phyloP scores from a whole-genome alignment of 1,139 yeast species.

The Meyerozyma guilliermondii region DNA sequence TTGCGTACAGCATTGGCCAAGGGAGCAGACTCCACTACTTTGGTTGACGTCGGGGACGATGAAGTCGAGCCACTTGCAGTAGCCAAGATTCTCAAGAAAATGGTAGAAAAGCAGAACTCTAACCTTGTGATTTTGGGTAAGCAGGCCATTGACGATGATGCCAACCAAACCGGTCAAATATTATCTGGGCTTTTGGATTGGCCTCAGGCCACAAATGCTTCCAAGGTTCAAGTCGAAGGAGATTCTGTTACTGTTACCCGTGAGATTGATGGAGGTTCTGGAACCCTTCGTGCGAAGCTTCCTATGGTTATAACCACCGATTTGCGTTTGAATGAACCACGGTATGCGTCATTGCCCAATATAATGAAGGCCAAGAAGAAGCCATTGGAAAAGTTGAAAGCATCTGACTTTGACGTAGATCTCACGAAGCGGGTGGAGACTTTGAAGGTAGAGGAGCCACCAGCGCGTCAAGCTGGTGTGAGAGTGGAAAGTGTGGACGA shows the following conservation, averaged over 20 bases:
- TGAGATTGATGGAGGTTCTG: slow-evolving; percentile 95
- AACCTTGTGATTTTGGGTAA: slow-evolving; percentile 87
- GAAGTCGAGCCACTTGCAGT: slow-evolving; percentile 85
- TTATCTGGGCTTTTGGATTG: slow-evolving; percentile 89
- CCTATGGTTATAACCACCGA: slow-evolving; percentile 92
- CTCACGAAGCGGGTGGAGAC: slow-evolving; percentile 61
- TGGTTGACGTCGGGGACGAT: slow-evolving; percentile 71
- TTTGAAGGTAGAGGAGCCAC: slow-evolving; percentile 79
- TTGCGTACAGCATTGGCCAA: slow-evolving; percentile 88
- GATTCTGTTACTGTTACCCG: slow-evolving; percentile 71
- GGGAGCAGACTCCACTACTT: slow-evolving; percentile 84
- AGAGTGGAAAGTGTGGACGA: slow-evolving; percentile 81
- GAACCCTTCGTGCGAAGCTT: slow-evolving; percentile 68
- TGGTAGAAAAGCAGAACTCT: slow-evolving; percentile 65
- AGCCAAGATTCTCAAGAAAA: slow-evolving; percentile 74
- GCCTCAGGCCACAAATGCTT: slow-evolving; percentile 98
- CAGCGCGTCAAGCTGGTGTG: slow-evolving; percentile 74
- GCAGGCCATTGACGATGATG: slow-evolving; percentile 94
- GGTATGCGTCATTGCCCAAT: slow-evolving; percentile 90
- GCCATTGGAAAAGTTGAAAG: slow-evolving; percentile 70
- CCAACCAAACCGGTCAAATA: slow-evolving; percentile 97
- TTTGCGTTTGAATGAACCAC: slow-evolving; percentile 87
- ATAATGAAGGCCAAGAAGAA: slow-evolving; percentile 98
- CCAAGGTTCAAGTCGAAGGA: slow-evolving; percentile 68
- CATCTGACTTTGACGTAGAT: slow-evolving; percentile 70